Percentiles rank a stretch among this genome's conserved stretches.
phyloP scores from a whole-genome alignment of 2,329 filamentous ascomycete genomes.

The Pseudocercospora eumusae region DNA sequence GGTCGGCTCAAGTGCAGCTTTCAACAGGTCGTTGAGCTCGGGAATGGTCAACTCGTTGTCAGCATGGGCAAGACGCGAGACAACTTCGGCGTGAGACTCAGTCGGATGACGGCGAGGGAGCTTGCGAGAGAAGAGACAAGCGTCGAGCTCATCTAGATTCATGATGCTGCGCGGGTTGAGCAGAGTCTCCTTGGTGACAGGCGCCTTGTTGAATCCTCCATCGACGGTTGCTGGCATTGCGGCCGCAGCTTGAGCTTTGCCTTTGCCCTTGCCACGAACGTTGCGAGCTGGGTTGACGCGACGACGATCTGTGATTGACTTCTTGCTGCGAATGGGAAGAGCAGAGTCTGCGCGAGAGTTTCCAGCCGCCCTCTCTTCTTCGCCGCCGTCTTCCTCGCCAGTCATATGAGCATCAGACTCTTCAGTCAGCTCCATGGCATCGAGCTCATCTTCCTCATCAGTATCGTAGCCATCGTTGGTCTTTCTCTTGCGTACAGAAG shows the following conservation, averaged over 20 bases:
- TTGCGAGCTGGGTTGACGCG: conserved; percentile 13
- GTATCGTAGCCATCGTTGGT: conserved; percentile 19
- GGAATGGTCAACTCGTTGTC: conserved; percentile 26
- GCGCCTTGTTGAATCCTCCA: conserved; percentile 10
- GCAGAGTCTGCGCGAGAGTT: conserved; percentile 3
- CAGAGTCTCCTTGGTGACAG: conserved; percentile 31
- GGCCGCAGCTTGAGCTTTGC: not conserved
- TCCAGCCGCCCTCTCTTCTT: conserved; percentile 17
- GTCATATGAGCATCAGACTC: conserved; percentile 14
- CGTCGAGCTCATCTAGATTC: conserved; percentile 32
- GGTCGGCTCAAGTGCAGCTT: conserved; percentile 12
- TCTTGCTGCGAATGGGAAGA: conserved; percentile 14
- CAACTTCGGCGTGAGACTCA: conserved; percentile 35
- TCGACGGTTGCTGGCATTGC: not conserved
- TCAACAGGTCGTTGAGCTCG: conserved; percentile 27
- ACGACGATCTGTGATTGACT: conserved; percentile 7
- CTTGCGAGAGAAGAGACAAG: conserved; percentile 31
- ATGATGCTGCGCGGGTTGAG: conserved; percentile 35
- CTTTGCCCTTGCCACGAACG: not conserved
- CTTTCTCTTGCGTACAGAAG: conserved; percentile 12
- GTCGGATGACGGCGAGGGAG: conserved; percentile 23
- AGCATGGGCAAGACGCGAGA: conserved; percentile 32
- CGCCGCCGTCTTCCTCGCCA: conserved; percentile 21
- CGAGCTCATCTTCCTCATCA: conserved; percentile 18
- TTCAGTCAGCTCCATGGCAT: conserved; percentile 10